These are phyloP conservation scores for Moricandia arvensis DNA, from an alignment of 345 rosid species.

Conservation along the genomic window DNA sequence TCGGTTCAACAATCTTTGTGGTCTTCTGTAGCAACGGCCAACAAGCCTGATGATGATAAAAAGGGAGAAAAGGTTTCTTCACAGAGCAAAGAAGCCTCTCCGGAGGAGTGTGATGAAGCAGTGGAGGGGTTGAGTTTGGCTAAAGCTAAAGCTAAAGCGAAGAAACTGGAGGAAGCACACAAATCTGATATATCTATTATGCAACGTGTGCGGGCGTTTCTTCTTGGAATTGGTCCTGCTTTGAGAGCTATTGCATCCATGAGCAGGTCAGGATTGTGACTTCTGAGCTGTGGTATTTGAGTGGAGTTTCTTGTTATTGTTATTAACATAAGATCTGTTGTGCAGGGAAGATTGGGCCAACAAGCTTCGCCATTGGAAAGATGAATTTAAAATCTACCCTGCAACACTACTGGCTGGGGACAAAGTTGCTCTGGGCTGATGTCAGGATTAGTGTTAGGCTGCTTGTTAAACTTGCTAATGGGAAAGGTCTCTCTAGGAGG, in stretches of 20 bases:
- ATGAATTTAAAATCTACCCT: constrained; percentile 80
- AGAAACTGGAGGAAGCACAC: constrained; percentile 62
- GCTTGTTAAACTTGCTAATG: constrained; percentile 78
- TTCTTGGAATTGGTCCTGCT: constrained; percentile 90
- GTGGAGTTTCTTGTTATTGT: background rate
- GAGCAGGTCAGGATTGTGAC: constrained; percentile 68
- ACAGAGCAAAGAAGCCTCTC: constrained; percentile 79
- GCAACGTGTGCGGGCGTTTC: constrained; percentile 55
- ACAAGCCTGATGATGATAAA: constrained; percentile 48
- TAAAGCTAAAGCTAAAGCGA: constrained; percentile 90
- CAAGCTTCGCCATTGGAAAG: constrained; percentile 81
- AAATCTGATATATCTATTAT: constrained; percentile 51
- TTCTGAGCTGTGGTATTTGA: background rate
- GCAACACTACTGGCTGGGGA: constrained; percentile 94
- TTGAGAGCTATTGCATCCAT: constrained; percentile 86
- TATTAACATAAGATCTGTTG: constrained; percentile 17
- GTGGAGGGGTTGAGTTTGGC: constrained; percentile 79
- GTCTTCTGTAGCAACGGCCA: constrained; percentile 61
- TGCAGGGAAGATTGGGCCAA: constrained; percentile 96
- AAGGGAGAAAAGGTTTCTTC: constrained; percentile 47
- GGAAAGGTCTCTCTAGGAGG: constrained; percentile 92
- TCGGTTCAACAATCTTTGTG: constrained; percentile 42
- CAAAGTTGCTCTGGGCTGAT: constrained; percentile 91
- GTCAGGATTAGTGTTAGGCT: constrained; percentile 81
- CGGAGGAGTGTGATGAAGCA: constrained; percentile 96